Evolutionary conservation across 169 alveolate genomes (phyloP).

Genomic region (Eimeria zaria): DNA sequence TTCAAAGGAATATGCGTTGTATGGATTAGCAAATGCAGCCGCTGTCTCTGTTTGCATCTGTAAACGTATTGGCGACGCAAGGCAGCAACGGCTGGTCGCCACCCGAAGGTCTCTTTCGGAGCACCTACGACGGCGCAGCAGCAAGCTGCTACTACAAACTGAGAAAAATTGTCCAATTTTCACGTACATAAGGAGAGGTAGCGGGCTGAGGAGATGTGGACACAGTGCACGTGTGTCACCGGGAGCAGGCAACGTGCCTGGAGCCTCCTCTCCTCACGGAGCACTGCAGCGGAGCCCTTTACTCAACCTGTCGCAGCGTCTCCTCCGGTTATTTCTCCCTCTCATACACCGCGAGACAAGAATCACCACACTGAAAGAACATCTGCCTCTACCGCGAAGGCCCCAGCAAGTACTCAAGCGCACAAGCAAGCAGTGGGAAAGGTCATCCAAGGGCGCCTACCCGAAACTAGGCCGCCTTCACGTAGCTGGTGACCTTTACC

Average conservation of each 20-base stretch:
- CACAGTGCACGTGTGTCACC: not conserved
- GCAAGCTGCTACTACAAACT: not conserved
- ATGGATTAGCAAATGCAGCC: not conserved
- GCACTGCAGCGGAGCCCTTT: not conserved
- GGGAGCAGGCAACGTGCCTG: no score
- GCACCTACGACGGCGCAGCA: not conserved
- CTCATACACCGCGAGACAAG: not conserved
- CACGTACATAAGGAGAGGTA: not conserved
- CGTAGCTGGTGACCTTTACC: not conserved
- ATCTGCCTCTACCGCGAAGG: not conserved
- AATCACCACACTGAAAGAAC: not conserved
- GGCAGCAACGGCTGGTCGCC: not conserved
- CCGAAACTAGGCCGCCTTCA: not conserved
- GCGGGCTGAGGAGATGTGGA: not conserved
- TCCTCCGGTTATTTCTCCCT: not conserved
- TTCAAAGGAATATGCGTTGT: not conserved
- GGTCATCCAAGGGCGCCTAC: not conserved
- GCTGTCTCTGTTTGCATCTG: slow-evolving; percentile 4
- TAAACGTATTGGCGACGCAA: not conserved
- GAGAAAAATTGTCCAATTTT: not conserved
- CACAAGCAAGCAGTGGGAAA: not conserved
- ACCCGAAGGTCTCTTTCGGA: not conserved
- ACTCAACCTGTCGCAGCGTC: not conserved
- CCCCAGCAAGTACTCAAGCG: not conserved
- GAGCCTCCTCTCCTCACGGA: not conserved